Evolutionary conservation across 768 basidiomycete genomes (phyloP).

Genomic region (Termitomyces sp.): DNA sequence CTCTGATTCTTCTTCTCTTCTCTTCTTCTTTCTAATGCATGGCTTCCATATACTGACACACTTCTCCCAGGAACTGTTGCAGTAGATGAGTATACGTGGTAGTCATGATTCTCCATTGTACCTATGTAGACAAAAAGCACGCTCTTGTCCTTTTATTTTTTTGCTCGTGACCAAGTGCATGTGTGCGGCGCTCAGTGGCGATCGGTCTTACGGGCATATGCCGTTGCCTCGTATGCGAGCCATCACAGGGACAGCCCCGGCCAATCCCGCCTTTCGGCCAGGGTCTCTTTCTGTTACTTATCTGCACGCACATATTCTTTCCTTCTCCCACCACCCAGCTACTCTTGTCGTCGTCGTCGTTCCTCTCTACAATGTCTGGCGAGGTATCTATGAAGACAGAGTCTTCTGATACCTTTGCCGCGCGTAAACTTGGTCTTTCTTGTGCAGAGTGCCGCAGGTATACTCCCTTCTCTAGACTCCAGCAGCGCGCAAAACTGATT

Average conservation of each 20-base stretch:
- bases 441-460: slow-evolving; percentile 52
- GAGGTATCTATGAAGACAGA: slow-evolving; percentile 4
- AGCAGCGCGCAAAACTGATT: not conserved
- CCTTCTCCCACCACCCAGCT: not conserved
- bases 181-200: not conserved
- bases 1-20: slow-evolving; percentile 23
- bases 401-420: slow-evolving; percentile 9
- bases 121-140: not conserved
- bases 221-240: not conserved
- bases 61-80: not conserved
- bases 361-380: not conserved
- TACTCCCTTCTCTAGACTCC: slow-evolving; percentile 1
- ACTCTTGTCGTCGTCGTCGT: not conserved
- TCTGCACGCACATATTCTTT: not conserved
- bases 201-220: not conserved
- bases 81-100: not conserved
- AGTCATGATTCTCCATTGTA: not conserved
- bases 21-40: not conserved
- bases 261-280: slow-evolving; percentile 8
- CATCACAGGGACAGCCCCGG: not conserved
- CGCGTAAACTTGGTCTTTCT: slow-evolving; percentile 38
- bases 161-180: not conserved
- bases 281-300: not conserved
- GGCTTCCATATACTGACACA: not conserved
- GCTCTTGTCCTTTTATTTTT: not conserved